Conservation (phyloP, 129 eudicot genomes). For the Chrysanthemum seticuspe region DNA sequence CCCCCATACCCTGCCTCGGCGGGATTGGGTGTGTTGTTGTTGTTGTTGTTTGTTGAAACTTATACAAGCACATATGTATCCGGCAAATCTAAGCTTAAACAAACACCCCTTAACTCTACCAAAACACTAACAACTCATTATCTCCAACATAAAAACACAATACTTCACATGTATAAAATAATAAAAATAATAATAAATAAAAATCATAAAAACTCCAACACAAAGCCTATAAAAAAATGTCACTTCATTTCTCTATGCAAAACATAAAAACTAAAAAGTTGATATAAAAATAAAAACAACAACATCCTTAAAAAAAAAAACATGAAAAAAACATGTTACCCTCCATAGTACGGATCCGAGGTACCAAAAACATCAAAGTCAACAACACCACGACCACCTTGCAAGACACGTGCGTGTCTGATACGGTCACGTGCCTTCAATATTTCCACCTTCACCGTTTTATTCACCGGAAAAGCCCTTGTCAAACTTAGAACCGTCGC, state of each 20-base stretch:
- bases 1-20: too few species aligned
- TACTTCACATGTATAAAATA: too few species aligned
- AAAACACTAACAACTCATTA: too few species aligned
- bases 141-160: too few species aligned
- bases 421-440: conserved; percentile 58
- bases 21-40: too few species aligned
- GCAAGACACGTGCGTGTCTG: conserved; percentile 77
- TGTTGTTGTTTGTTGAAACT: too few species aligned
- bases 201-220: background rate
- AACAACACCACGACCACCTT: conserved; percentile 68
- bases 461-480: conserved; percentile 73
- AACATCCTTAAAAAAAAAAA: background rate
- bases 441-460: conserved; percentile 41
- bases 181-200: too few species aligned
- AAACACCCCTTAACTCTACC: too few species aligned
- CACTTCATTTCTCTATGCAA: too few species aligned
- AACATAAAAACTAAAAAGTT: background rate
- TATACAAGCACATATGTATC: too few species aligned
- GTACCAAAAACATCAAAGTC: conserved; percentile 76
- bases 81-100: too few species aligned
- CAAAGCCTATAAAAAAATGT: background rate
- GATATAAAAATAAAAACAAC: background rate
- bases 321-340: conserved; percentile 41
- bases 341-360: conserved; percentile 80
- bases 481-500: conserved; percentile 55